A percentile compares a stretch with the other conserved stretches of the same genome.
Conservation (phyloP, 495 filamentous ascomycete genomes). For the Penicillium malachiteum region DNA sequence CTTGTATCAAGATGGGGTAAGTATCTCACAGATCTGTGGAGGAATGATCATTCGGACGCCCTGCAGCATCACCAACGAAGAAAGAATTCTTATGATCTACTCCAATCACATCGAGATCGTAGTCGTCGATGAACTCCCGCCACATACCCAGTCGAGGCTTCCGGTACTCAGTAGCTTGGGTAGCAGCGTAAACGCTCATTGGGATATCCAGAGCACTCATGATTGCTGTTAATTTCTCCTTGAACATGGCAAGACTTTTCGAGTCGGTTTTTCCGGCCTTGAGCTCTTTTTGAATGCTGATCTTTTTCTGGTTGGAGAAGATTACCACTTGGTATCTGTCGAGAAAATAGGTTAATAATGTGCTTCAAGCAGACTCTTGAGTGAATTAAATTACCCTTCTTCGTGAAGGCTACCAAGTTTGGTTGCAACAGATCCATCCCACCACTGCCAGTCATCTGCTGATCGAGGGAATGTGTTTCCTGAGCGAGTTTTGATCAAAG, state of each 20-base stretch:
- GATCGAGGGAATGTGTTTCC: slow-evolving; percentile 74
- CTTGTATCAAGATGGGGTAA: background rate
- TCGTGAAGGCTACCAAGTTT: slow-evolving; percentile 63
- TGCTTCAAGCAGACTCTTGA: too few species aligned
- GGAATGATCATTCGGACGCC: slow-evolving; percentile 64
- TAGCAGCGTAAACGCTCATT: slow-evolving; percentile 80
- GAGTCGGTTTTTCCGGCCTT: slow-evolving; percentile 66
- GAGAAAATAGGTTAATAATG: background rate
- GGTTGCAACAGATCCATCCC: slow-evolving; percentile 68
- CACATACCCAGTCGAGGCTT: slow-evolving; percentile 93
- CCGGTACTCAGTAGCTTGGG: slow-evolving; percentile 71
- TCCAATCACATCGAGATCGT: slow-evolving; percentile 60
- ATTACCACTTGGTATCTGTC: slow-evolving; percentile 73
- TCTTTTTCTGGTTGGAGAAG: slow-evolving; percentile 83
- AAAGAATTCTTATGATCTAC: slow-evolving; percentile 68
- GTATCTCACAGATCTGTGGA: slow-evolving; percentile 69
- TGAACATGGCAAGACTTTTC: slow-evolving; percentile 70
- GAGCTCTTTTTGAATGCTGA: slow-evolving; percentile 68
- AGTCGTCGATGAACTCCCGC: slow-evolving; percentile 74
- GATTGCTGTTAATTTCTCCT: slow-evolving; percentile 68
- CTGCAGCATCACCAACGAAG: slow-evolving; percentile 90
- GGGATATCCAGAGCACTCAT: slow-evolving; percentile 74
- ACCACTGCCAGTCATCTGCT: slow-evolving; percentile 91
- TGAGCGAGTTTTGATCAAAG: slow-evolving; percentile 74
- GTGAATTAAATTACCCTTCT: slow-evolving; percentile 62